Percentiles rank a stretch among this genome's conserved stretches.
These are phyloP conservation scores for Mycena galericulata DNA, from an alignment of 768 basidiomycete species.

Conservation along the genomic window DNA sequence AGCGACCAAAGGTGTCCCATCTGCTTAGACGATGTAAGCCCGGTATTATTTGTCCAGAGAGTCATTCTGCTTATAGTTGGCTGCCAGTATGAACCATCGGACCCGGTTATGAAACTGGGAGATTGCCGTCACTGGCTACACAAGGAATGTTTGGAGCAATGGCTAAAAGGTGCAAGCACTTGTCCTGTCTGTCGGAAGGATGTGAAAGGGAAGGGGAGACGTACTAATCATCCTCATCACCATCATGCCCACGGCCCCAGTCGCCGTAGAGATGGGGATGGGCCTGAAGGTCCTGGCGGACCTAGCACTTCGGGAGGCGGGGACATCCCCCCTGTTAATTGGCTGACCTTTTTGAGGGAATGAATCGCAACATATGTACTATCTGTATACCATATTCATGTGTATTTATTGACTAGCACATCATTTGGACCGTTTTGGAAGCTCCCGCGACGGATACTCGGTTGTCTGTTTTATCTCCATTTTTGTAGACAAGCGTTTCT, in stretches of 20 bases:
- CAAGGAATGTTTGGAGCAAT: conserved; percentile 84
- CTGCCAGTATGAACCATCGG: conserved; percentile 70
- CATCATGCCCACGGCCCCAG: conserved; percentile 4
- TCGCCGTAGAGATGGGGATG: conserved; percentile 24
- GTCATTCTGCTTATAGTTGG: conserved; percentile 14
- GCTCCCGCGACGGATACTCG: too few species aligned
- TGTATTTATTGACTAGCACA: conserved; percentile 18
- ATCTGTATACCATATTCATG: too few species aligned
- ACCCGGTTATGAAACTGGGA: conserved; percentile 72
- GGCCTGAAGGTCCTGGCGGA: conserved; percentile 12
- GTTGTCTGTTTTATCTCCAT: too few species aligned
- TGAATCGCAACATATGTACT: conserved; percentile 9
- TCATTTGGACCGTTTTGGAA: not conserved
- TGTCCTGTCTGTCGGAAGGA: conserved; percentile 85
- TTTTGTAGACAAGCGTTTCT: not conserved
- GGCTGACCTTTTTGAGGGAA: conserved; percentile 31
- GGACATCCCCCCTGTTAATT: conserved; percentile 3
- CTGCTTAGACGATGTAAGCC: conserved; percentile 84
- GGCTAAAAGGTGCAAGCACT: conserved; percentile 80
- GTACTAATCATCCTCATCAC: conserved; percentile 12
- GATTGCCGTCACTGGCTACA: conserved; percentile 88
- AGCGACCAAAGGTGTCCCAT: conserved; percentile 86
- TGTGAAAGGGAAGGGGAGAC: conserved; percentile 49
- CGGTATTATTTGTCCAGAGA: conserved; percentile 19
- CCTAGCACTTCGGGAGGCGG: conserved; percentile 14